Conservation (phyloP, 129 eudicot genomes). For the Ambrosia artemisiifolia region DNA sequence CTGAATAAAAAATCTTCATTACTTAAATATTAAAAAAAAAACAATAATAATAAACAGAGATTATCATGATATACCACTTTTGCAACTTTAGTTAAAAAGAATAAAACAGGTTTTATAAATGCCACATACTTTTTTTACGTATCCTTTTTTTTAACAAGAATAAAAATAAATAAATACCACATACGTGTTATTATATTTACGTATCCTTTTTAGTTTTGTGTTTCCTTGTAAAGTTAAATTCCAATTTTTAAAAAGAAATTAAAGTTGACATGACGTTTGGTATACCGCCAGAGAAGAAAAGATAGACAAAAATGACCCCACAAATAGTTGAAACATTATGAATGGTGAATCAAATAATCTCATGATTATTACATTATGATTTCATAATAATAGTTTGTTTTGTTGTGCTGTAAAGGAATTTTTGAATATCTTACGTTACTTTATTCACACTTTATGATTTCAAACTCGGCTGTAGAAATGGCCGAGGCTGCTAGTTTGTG, state of each 20-base stretch:
- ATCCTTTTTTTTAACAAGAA: no score
- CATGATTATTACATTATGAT: no score
- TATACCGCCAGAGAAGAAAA: background rate
- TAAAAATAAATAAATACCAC: no score
- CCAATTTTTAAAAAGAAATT: background rate
- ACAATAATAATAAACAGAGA: background rate
- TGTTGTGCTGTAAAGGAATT: no score
- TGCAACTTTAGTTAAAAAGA: background rate
- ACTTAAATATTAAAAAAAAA: no score
- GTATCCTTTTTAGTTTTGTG: background rate
- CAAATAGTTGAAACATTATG: conserved; percentile 2
- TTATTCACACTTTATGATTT: no score
- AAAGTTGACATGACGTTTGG: conserved; percentile 9
- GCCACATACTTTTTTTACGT: background rate
- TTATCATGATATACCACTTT: background rate
- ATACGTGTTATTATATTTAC: background rate
- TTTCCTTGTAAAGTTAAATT: background rate
- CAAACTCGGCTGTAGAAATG: no score
- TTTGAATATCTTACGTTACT: no score
- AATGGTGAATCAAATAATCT: no score
- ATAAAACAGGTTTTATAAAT: background rate
- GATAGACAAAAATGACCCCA: background rate
- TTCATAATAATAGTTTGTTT: no score
- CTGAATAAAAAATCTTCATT: background rate
- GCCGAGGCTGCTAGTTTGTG: no score